Conservation (phyloP, 176 grass and related monocot genomes). For the Canna indica region DNA sequence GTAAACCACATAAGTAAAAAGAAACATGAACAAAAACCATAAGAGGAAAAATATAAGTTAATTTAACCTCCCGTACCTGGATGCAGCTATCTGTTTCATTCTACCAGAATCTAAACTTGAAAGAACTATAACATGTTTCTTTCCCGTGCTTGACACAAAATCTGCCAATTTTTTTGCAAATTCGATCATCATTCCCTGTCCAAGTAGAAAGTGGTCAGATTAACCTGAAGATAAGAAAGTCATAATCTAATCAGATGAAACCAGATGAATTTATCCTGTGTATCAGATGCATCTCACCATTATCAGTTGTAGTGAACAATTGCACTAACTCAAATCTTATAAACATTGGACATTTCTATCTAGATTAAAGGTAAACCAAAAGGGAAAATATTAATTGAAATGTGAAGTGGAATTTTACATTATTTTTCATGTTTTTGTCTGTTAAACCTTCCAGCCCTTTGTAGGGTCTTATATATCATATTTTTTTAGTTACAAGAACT, state of each 20-base stretch:
- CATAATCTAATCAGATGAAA: neutral
- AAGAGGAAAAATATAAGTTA: constrained; percentile 5
- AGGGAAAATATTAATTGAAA: neutral
- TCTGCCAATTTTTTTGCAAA: constrained; percentile 76
- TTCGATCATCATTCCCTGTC: constrained; percentile 78
- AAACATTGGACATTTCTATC: neutral
- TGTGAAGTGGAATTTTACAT: neutral
- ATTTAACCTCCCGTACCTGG: constrained; percentile 48
- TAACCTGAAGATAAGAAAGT: constrained; percentile 1
- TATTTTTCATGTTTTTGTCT: neutral
- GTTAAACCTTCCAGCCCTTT: too few relatives aligned
- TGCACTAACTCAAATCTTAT: neutral
- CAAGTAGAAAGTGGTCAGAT: constrained; percentile 2
- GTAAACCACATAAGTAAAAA: neutral
- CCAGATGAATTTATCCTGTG: neutral
- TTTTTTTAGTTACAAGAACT: too few relatives aligned
- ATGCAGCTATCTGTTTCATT: constrained; percentile 68
- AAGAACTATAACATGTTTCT: constrained; percentile 71
- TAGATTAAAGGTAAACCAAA: neutral
- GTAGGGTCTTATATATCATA: neutral
- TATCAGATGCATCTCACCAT: neutral
- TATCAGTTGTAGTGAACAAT: neutral
- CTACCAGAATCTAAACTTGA: constrained; percentile 92
- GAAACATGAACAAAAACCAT: neutral
- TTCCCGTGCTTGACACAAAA: constrained; percentile 48